Conservation (phyloP, 768 basidiomycete genomes). For the Goffeauzyma gilvescens region DNA sequence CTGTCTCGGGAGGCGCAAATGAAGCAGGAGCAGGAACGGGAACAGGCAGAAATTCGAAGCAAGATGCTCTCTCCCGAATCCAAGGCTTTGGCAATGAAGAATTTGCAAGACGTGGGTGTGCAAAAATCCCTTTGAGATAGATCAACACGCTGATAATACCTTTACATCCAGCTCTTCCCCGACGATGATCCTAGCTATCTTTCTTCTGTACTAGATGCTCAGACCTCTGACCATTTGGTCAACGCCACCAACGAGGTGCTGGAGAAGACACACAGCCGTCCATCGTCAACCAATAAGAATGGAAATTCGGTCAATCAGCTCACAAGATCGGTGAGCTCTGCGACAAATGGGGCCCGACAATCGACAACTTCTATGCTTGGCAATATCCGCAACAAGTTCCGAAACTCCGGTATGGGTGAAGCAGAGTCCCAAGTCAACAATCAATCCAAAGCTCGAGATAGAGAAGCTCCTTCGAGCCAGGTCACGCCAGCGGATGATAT, state of each 20-base stretch:
- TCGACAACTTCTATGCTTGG: too few species aligned
- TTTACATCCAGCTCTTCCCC: constrained; percentile 16
- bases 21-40: constrained; percentile 8
- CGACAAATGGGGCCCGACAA: too few species aligned
- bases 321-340: neutral
- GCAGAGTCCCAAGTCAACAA: neutral
- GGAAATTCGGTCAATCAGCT: neutral
- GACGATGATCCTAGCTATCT: constrained; percentile 15
- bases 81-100: neutral
- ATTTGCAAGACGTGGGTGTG: constrained; percentile 3
- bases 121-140: neutral
- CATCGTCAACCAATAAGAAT: neutral
- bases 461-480: neutral
- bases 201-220: constrained; percentile 6
- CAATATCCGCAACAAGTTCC: neutral
- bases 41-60: constrained; percentile 4
- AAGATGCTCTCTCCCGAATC: neutral
- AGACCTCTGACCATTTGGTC: constrained; percentile 11
- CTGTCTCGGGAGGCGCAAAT: constrained; percentile 34
- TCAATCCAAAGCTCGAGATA: neutral
- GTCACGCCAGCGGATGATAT: constrained; percentile 14
- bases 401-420: neutral
- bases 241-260: constrained; percentile 16
- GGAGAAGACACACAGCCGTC: neutral
- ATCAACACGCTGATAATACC: neutral